A percentile compares a stretch with the other conserved stretches of the same genome.
These are phyloP conservation scores for Globisporangium nunn DNA, from an alignment of 352 stramenopile species.

Conservation along the genomic window DNA sequence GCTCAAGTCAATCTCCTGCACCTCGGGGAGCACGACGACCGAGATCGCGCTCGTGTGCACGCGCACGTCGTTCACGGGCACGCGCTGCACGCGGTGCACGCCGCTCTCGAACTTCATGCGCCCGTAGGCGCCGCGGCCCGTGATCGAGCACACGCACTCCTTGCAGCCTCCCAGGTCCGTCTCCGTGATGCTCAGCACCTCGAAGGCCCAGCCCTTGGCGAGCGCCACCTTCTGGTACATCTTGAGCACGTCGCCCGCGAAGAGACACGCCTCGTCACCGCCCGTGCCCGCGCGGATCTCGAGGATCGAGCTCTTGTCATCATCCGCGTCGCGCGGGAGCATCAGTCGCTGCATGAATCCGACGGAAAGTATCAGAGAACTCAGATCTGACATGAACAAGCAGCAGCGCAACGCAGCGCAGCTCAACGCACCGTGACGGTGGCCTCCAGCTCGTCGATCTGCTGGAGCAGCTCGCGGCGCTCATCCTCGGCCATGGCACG, in stretches of 20 bases:
- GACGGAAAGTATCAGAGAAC: no score
- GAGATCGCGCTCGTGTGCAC: slow-evolving; percentile 97
- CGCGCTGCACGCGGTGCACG: slow-evolving; percentile 96
- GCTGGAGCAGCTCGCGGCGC: slow-evolving; percentile 45
- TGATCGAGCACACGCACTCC: slow-evolving; percentile 69
- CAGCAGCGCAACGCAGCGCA: background rate
- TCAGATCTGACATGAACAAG: background rate
- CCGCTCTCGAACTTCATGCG: slow-evolving; percentile 98
- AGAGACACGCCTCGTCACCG: slow-evolving; percentile 95
- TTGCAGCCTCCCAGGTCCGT: slow-evolving; percentile 84
- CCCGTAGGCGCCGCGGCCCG: slow-evolving; percentile 87
- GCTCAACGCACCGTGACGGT: slow-evolving; percentile 43
- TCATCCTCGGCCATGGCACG: slow-evolving; percentile 73
- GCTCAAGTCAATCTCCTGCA: slow-evolving; percentile 81
- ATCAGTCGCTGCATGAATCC: slow-evolving; percentile 38
- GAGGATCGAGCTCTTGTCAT: slow-evolving; percentile 96
- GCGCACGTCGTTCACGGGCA: slow-evolving; percentile 94
- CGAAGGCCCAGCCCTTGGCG: slow-evolving; percentile 86
- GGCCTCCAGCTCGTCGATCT: slow-evolving; percentile 48
- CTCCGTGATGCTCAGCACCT: slow-evolving; percentile 83
- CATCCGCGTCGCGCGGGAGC: slow-evolving; percentile 78
- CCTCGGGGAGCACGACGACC: slow-evolving; percentile 94
- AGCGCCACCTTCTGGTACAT: slow-evolving; percentile 91
- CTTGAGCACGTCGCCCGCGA: slow-evolving; percentile 89
- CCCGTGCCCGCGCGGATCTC: slow-evolving; percentile 95